A percentile compares a stretch with the other conserved stretches of the same genome.
phyloP scores from a whole-genome alignment of 2,329 filamentous ascomycete species.

The Sporothrix brasiliensis region DNA sequence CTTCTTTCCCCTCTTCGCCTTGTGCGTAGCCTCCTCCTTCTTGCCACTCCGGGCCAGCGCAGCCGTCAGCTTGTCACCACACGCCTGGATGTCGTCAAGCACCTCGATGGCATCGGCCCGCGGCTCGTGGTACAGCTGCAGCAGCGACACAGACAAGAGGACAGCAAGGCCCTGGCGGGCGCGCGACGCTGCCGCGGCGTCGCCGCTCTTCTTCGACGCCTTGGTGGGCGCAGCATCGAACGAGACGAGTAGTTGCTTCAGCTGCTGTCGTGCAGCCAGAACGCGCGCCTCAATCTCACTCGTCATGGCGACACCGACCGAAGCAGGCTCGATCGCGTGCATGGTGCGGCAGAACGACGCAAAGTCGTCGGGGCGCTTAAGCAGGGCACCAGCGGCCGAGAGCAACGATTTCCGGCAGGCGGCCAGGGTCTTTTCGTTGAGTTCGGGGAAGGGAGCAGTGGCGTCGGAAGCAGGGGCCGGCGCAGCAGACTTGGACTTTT shows the following conservation, averaged over 20 bases:
- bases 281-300: conserved; percentile 57
- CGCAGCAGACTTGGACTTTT: neutral
- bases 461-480: conserved; percentile 39
- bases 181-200: conserved; percentile 43
- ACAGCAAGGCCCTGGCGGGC: conserved; percentile 70
- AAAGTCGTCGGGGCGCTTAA: conserved; percentile 57
- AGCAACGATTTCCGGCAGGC: conserved; percentile 60
- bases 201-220: conserved; percentile 31
- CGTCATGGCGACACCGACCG: conserved; percentile 58
- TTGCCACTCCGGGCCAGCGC: conserved; percentile 39
- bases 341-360: conserved; percentile 58
- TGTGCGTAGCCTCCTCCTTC: neutral
- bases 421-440: conserved; percentile 59
- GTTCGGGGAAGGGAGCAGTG: conserved; percentile 40
- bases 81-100: conserved; percentile 77
- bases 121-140: conserved; percentile 82
- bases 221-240: conserved; percentile 43
- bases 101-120: conserved; percentile 83
- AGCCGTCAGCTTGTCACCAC: conserved; percentile 66
- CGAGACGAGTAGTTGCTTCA: conserved; percentile 53
- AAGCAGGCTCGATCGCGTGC: conserved; percentile 55
- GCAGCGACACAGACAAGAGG: conserved; percentile 78
- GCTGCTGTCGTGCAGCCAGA: conserved; percentile 53
- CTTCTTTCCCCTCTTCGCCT: conserved; percentile 46
- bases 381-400: conserved; percentile 61